Evolutionary conservation across 2,329 filamentous ascomycete genomes (phyloP).

Genomic region (Blastomyces parvus): DNA sequence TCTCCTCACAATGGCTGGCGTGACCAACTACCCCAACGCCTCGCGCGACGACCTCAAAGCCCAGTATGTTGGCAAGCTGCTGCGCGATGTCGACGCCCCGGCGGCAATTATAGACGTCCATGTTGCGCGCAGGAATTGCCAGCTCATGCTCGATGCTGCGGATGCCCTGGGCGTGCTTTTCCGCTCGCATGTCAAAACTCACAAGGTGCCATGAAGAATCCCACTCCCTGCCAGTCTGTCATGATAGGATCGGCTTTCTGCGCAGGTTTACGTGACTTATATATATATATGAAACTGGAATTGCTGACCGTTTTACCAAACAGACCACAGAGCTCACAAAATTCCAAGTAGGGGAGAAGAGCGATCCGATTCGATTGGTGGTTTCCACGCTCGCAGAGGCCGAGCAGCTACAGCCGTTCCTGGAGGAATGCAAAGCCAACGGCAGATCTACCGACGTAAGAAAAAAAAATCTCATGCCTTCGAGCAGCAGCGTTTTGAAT

Average conservation of each 20-base stretch:
- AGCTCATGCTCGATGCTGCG: conserved; percentile 59
- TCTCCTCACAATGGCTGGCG: conserved; percentile 12
- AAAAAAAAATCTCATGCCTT: no score
- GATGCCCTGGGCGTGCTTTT: conserved; percentile 53
- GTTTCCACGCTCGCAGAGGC: conserved; percentile 64
- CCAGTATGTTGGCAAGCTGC: conserved; percentile 48
- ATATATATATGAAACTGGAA: neutral
- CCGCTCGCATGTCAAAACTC: conserved; percentile 70
- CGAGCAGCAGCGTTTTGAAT: no score
- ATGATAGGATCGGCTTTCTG: neutral
- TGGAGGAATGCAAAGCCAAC: conserved; percentile 48
- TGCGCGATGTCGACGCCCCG: conserved; percentile 54
- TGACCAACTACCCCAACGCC: conserved; percentile 16
- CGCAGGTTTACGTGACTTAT: neutral
- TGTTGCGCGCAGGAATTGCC: conserved; percentile 57
- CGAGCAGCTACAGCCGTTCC: conserved; percentile 53
- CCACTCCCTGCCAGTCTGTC: no score
- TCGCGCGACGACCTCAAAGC: conserved; percentile 13
- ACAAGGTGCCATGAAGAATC: conserved; percentile 44
- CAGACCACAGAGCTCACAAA: conserved; percentile 54
- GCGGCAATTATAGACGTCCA: conserved; percentile 58
- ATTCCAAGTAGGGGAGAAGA: conserved; percentile 55
- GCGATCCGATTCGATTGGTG: conserved; percentile 49
- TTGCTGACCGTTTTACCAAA: conserved; percentile 7
- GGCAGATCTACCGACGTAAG: conserved; percentile 49